Evolutionary conservation across 1,284 basidiomycete species (phyloP), one percentile per base, ranked within the genome.

Genomic region (Malassezia globosa): DNA sequence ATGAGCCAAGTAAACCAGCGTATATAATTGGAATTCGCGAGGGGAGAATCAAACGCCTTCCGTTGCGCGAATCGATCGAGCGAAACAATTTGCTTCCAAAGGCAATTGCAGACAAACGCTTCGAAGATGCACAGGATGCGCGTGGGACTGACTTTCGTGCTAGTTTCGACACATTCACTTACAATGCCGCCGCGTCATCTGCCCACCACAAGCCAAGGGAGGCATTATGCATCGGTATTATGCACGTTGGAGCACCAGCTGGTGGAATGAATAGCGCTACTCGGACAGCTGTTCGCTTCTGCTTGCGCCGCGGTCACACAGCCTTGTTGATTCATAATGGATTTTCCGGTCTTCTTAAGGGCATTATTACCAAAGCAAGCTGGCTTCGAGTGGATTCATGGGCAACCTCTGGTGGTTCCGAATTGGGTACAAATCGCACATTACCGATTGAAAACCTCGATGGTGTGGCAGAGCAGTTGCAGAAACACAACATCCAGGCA

Each of bases 181-280:
- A 56, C 56, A 67, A 60, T 47, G 54, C 88, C 4, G 14, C 22
- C 31, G 76, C 80, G 46, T 75, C 76, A 44, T 72, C 89, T 6
- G 82, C 85, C 0, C 74, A 78, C 44, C 49, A 47, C 31, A 38
- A n/a, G 35, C 35, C 35, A 37, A 18, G n/a, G 5, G 22, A 54
- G 45, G 41, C 54, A 48, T 82, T 95, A 74, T 80, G 85, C 19
- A 77, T 96, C 54, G 90, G 82, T 27, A 87, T 96, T 66, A 83
- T 95, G 75, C 88, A 95, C 66, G 82, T 92, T 65, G 92, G 92
- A 54, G 94, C 94, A 1, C 92, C 94, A 3, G 90, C 92, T 3
- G 90, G 92, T 48, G 92, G 94, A 10, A 96, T 97, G 87, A 96
- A 97, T 70, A 90, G 90, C 1, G 92, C 92, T 0, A 95, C 89